phyloP scores from a whole-genome alignment of 129 eudicot species.

The Flaveria brownii region DNA sequence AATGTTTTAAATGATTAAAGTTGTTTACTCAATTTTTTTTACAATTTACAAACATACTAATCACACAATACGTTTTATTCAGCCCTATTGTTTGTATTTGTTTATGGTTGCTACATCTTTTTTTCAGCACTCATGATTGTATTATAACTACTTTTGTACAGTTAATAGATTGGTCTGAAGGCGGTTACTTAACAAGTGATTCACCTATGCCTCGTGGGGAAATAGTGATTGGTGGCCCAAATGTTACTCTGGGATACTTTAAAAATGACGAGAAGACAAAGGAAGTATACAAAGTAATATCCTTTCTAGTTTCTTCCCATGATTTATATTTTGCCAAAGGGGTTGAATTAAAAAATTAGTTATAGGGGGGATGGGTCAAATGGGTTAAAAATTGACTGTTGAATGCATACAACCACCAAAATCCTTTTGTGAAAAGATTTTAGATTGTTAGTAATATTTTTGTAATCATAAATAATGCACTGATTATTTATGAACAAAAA shows the following conservation, averaged over 20 bases:
- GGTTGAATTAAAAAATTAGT: neutral
- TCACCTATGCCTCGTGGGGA: slow-evolving; percentile 95
- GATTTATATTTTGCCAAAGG: neutral
- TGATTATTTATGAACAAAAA: neutral
- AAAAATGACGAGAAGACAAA: slow-evolving; percentile 83
- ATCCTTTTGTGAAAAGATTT: neutral
- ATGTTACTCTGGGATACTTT: slow-evolving; percentile 92
- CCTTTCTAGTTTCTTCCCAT: slow-evolving; percentile 11
- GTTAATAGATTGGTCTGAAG: slow-evolving; percentile 96
- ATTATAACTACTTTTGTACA: slow-evolving; percentile 18
- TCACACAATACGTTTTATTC: neutral
- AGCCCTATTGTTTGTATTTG: neutral
- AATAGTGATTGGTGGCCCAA: slow-evolving; percentile 90
- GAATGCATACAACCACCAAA: neutral
- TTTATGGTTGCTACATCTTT: slow-evolving; percentile 16
- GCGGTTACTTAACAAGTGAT: slow-evolving; percentile 82
- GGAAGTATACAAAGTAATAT: slow-evolving; percentile 85
- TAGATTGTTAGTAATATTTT: neutral
- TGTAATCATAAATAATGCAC: neutral
- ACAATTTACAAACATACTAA: neutral
- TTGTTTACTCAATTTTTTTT: neutral
- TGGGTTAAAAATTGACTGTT: neutral
- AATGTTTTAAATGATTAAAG: slow-evolving; percentile 1
- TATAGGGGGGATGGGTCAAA: neutral
- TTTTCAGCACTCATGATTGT: neutral